Evolutionary conservation across 192 early-diverging fungal species (phyloP), one percentile per base, ranked within the genome.

Genomic region (Glomus cerebriforme): DNA sequence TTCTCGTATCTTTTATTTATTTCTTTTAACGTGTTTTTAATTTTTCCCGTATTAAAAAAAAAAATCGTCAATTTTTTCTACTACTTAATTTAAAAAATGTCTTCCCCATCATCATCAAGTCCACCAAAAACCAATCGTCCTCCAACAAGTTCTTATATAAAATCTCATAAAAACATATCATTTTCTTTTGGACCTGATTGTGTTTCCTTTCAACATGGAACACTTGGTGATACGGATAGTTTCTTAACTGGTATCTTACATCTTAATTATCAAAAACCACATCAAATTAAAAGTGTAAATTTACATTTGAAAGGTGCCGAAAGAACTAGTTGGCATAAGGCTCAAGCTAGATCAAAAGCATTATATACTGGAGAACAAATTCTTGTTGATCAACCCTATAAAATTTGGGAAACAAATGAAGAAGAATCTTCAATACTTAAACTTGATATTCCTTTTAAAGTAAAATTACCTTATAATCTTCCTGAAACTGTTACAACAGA

Each of bases 391-490:
- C 32, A 78, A 37, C 24, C 66, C 8, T 31, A 66, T 19, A 24
- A 47, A 39, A 78, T 78, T 43, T 69, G 32, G 47, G 29, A 43
- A 32, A 19, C 19, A 17, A 27, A 67, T 22, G 77, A 35, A 1
- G 24, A 69, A 59, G 31, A 59, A 2, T 27, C 27, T 12, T 9
- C 22, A 69, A 2, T 54, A 1, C 15, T 22, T 19, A 0, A 34
- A 15, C 58, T 59, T 15, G 77, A 78, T 19, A 15, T 78, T 27
- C 77, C 77, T 7, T 78, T 78, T 62, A 69, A 69, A 43, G 35
- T 78, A 2, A 54, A 69, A 43, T 43, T 78, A 31, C 77, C 77
- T 58, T 65, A 69, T 69, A 78, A 78, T 78, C 39, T 78, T 27
- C 77, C 77, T 3, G 77, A 78, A 69, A 35, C 77, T 0, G 39